Conservation (phyloP, 495 filamentous ascomycete genomes). For the Neurospora sp. region DNA sequence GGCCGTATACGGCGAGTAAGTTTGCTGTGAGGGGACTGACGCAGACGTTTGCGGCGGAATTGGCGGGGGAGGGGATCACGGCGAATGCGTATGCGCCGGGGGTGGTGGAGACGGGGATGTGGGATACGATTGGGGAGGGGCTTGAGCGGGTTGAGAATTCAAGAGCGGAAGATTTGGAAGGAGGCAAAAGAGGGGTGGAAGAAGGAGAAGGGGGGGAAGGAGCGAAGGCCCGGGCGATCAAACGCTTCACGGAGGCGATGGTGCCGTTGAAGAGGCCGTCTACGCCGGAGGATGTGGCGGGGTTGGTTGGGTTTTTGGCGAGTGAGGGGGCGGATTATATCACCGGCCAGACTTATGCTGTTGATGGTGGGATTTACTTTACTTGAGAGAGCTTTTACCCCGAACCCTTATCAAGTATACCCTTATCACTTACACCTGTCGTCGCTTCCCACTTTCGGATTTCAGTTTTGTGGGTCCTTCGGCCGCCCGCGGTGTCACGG, state of each 20-base stretch:
- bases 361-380: constrained; percentile 52
- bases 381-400: constrained; percentile 12
- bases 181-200: not conserved
- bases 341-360: constrained; percentile 51
- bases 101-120: constrained; percentile 52
- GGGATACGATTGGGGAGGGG: constrained; percentile 47
- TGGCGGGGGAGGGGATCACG: constrained; percentile 48
- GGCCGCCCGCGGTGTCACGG: not conserved
- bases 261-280: constrained; percentile 42
- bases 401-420: not conserved
- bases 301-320: constrained; percentile 46
- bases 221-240: constrained; percentile 41
- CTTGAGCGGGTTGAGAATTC: constrained; percentile 28
- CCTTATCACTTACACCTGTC: not conserved
- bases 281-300: constrained; percentile 48
- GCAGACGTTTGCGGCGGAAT: constrained; percentile 48
- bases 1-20: constrained; percentile 49
- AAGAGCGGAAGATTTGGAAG: constrained; percentile 23
- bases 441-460: not conserved
- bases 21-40: constrained; percentile 51
- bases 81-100: constrained; percentile 55
- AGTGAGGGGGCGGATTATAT: constrained; percentile 46
- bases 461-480: not conserved
- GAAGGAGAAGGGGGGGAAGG: constrained; percentile 15
- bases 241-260: constrained; percentile 31